Base-by-base conservation (phyloP, 179 eudicot species). In the Heliamphora pulchella region DNA sequence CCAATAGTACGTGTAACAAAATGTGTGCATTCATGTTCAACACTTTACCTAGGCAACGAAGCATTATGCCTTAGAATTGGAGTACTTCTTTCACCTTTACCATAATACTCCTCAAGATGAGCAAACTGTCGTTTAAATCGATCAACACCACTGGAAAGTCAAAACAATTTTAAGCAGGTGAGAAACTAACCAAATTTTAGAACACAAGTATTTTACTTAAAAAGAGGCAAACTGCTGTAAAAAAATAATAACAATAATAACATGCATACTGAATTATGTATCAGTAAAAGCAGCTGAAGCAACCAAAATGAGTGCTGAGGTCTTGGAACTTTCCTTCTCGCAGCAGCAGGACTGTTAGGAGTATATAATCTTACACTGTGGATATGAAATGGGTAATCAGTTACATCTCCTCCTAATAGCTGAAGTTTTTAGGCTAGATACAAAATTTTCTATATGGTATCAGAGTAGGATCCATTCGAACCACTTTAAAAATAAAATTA, bases 111-210 rank as follows among this genome's bases (percentile, higher is more conserved):
- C 87, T 96, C 99, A 74, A 96, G 98, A 85, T 95, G 98, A n/a
- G 97, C 97, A 83, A 95, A 95, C 81, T 95, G 98, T 74, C 97
- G 77, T 88, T 92, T 95, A 81, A 95, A 93, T 75, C 94, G 89
- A 87, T 95, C 98, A 70, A 95, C 97, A 13, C 98, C 98, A 83
- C 98, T 95, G 80, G 78, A 63, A 64, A n/a, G 39, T 41, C 65
- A 58, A 66, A 62, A 65, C 31, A 63, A 4, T 71, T n/a, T n/a
- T 22, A 57, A 63, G 61, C 1, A 20, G 18, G 79, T 22, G 15
- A 77, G 61, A 64, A 64, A 13, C 7, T 10, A 0, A 31, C 1
- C 14, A 70, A 1, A 31, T n/a, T 47, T 13, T 70, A 47, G 18
- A 53, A 14, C n/a, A 55, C 0, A 69, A 79, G 41, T 5, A 65